Conservation (phyloP, 306 rosid species). For the Luffa acutangula region DNA sequence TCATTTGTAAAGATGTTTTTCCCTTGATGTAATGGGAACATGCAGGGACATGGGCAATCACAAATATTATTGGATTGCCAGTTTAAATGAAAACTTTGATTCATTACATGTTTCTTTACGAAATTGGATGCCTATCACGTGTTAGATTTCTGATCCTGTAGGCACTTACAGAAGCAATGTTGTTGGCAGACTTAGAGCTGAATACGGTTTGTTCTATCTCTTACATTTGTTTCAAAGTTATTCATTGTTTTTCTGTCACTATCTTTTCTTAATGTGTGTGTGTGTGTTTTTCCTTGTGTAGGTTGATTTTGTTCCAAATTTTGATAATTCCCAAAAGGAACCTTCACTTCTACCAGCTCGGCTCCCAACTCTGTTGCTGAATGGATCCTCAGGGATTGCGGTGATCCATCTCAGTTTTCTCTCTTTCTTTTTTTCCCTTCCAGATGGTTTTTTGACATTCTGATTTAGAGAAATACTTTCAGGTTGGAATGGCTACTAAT, state of each 20-base stretch:
- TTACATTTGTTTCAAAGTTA: constrained; percentile 11
- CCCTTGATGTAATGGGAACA: neutral
- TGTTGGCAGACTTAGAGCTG: constrained; percentile 71
- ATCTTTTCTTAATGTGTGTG: neutral
- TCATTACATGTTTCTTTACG: neutral
- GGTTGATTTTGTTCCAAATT: constrained; percentile 91
- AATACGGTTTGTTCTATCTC: constrained; percentile 59
- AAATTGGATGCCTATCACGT: constrained; percentile 3
- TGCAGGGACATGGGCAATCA: neutral
- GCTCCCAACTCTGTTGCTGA: constrained; percentile 76
- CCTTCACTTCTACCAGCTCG: constrained; percentile 92
- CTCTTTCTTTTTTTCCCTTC: neutral
- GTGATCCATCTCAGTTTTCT: constrained; percentile 27
- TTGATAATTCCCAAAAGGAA: constrained; percentile 91
- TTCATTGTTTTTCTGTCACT: constrained; percentile 11
- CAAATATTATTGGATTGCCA: neutral
- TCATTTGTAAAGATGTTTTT: neutral
- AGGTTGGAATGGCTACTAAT: constrained; percentile 99
- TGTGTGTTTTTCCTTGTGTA: constrained; percentile 19
- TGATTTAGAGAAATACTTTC: constrained; percentile 15
- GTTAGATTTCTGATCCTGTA: constrained; percentile 27
- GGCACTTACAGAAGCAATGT: constrained; percentile 80
- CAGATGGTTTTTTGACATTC: constrained; percentile 2
- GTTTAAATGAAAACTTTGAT: neutral
- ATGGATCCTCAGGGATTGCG: constrained; percentile 99